Percentiles rank a stretch among this genome's conserved stretches.
Evolutionary conservation across 306 rosid species (phyloP).

Genomic region (Lathyrus oleraceus): DNA sequence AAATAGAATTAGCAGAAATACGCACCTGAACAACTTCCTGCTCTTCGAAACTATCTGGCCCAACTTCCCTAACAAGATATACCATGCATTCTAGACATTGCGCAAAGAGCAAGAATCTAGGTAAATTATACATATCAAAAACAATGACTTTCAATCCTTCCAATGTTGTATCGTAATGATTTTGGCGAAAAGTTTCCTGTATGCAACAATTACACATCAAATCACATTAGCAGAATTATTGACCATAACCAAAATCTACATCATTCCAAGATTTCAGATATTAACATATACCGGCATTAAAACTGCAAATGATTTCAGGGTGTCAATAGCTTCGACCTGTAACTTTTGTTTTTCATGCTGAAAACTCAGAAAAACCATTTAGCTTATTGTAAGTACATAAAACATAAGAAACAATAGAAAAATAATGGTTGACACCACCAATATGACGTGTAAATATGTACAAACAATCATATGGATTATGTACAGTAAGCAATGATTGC

Average conservation of each 20-base stretch:
- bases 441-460: neutral
- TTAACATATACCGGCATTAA: constrained; percentile 25
- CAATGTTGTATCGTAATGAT: constrained; percentile 11
- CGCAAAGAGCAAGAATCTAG: neutral
- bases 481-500: constrained; percentile 3
- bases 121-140: neutral
- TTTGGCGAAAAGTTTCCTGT: constrained; percentile 24
- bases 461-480: neutral
- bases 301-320: constrained; percentile 19
- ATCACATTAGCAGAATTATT: neutral
- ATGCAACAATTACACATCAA: neutral
- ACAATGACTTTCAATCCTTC: constrained; percentile 16
- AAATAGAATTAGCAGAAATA: constrained; percentile 11
- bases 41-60: neutral
- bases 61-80: neutral
- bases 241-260: neutral
- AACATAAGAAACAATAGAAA: neutral
- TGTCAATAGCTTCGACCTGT: constrained; percentile 22
- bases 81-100: constrained; percentile 32
- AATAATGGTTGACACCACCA: neutral
- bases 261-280: neutral
- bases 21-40: constrained; percentile 25
- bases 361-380: constrained; percentile 22
- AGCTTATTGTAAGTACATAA: neutral
- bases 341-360: constrained; percentile 15